These are phyloP conservation scores for Blastocladiella emersonii DNA, from an alignment of 371 early-diverging fungal genomes.

Conservation along the genomic window DNA sequence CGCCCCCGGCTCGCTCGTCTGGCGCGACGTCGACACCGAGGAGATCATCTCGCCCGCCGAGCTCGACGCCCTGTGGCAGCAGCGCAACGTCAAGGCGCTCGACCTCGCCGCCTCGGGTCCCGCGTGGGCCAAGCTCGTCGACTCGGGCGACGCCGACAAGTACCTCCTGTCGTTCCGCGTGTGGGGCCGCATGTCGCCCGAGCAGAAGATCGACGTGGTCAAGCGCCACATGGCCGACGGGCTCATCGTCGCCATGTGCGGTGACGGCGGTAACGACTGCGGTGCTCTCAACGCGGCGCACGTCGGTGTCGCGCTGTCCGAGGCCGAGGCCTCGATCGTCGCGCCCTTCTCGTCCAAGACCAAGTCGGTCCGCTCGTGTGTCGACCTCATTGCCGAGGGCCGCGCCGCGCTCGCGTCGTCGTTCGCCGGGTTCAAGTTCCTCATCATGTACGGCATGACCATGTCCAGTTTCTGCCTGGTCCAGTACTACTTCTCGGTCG, in stretches of 20 bases:
- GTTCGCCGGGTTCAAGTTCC: conserved; percentile 61
- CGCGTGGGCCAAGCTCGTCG: conserved; percentile 36
- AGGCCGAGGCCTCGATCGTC: conserved; percentile 71
- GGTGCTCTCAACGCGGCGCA: conserved; percentile 83
- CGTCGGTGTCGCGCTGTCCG: conserved; percentile 75
- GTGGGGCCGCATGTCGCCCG: conserved; percentile 65
- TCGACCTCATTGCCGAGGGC: conserved; percentile 54
- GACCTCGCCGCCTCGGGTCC: conserved; percentile 54
- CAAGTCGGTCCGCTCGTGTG: conserved; percentile 51
- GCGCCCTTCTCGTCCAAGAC: conserved; percentile 65
- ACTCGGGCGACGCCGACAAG: conserved; percentile 5
- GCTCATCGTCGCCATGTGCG: conserved; percentile 71
- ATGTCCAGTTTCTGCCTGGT: conserved; percentile 19
- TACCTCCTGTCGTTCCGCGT: conserved; percentile 23
- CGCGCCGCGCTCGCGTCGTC: conserved; percentile 59
- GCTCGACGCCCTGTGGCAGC: conserved; percentile 1
- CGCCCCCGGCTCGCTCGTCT: background rate
- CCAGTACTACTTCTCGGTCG: background rate
- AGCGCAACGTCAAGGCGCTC: conserved; percentile 10
- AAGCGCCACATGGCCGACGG: conserved; percentile 48
- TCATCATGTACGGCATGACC: conserved; percentile 49
- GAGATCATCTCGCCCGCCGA: conserved; percentile 14
- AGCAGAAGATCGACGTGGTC: conserved; percentile 48
- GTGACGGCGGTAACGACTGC: conserved; percentile 93
- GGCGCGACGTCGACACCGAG: conserved; percentile 14